phyloP scores from a whole-genome alignment of 495 filamentous ascomycete species.

The Copromyces sp. region DNA sequence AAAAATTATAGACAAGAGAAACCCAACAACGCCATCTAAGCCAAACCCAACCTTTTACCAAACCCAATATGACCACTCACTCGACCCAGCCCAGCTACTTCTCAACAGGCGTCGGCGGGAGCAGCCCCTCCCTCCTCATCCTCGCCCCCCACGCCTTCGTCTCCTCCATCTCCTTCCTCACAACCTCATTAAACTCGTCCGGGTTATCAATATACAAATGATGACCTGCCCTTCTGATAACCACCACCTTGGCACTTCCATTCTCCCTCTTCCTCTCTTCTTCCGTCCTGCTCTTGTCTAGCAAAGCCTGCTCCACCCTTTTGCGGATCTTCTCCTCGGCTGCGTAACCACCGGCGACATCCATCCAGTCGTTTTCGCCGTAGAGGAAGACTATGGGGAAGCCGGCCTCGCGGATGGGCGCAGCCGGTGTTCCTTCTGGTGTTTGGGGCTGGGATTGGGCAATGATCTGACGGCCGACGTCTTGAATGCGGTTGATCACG shows the following conservation, averaged over 20 bases:
- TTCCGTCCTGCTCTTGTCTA: slow-evolving; percentile 32
- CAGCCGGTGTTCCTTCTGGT: slow-evolving; percentile 20
- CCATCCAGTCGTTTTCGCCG: slow-evolving; percentile 98
- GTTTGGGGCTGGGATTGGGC: slow-evolving; percentile 9
- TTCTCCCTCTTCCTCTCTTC: slow-evolving; percentile 64
- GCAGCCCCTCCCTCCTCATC: neutral
- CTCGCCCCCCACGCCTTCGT: slow-evolving; percentile 17
- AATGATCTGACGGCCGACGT: slow-evolving; percentile 62
- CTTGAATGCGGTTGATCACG: slow-evolving; percentile 73
- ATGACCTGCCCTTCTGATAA: slow-evolving; percentile 78
- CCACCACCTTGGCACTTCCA: slow-evolving; percentile 73
- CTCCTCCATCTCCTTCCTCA: slow-evolving; percentile 72
- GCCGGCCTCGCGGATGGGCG: slow-evolving; percentile 51
- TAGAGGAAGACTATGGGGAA: slow-evolving; percentile 88
- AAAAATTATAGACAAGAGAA: neutral
- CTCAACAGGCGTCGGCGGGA: neutral
- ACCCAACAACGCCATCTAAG: neutral
- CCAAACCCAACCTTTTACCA: neutral
- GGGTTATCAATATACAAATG: slow-evolving; percentile 88
- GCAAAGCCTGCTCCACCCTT: slow-evolving; percentile 47
- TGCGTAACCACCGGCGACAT: slow-evolving; percentile 73
- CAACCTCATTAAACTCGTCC: slow-evolving; percentile 76
- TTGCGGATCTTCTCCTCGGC: slow-evolving; percentile 71
- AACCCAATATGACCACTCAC: neutral
- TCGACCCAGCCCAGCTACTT: neutral